Percentiles rank a stretch among this genome's conserved stretches.
These are phyloP conservation scores for Kwoniella heveanensis DNA, from an alignment of 768 basidiomycete species.

Conservation along the genomic window DNA sequence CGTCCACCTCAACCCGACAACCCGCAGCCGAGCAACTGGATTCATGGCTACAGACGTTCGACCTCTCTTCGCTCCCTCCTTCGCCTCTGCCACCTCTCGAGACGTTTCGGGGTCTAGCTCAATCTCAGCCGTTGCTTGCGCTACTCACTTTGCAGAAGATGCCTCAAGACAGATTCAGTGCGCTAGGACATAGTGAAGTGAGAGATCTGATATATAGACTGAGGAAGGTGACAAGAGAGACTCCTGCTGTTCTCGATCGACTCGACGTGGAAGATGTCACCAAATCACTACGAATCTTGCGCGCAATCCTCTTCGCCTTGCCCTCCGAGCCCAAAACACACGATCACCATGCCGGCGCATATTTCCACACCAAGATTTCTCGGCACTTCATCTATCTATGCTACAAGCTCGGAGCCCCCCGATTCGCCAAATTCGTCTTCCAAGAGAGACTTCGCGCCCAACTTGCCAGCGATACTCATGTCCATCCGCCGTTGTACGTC, in stretches of 20 bases:
- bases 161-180: constrained; percentile 8
- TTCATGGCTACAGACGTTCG: constrained; percentile 21
- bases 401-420: constrained; percentile 11
- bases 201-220: constrained; percentile 7
- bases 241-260: constrained; percentile 2
- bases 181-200: constrained; percentile 15
- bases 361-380: constrained; percentile 8
- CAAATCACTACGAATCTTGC: constrained; percentile 13
- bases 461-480: background rate
- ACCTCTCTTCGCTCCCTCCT: constrained; percentile 18
- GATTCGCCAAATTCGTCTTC: constrained; percentile 15
- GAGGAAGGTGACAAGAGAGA: background rate
- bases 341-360: constrained; percentile 8
- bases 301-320: constrained; percentile 14
- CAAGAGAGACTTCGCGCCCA: constrained; percentile 18
- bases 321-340: background rate
- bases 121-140: constrained; percentile 24
- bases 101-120: constrained; percentile 25
- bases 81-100: constrained; percentile 24
- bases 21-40: constrained; percentile 6
- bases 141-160: constrained; percentile 11
- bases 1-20: background rate
- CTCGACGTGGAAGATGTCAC: background rate
- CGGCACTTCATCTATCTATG: constrained; percentile 19
- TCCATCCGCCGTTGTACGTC: constrained; percentile 1